Evolutionary conservation across 1,284 basidiomycete genomes (phyloP).

Genomic region (Tranzscheliella williamsii): DNA sequence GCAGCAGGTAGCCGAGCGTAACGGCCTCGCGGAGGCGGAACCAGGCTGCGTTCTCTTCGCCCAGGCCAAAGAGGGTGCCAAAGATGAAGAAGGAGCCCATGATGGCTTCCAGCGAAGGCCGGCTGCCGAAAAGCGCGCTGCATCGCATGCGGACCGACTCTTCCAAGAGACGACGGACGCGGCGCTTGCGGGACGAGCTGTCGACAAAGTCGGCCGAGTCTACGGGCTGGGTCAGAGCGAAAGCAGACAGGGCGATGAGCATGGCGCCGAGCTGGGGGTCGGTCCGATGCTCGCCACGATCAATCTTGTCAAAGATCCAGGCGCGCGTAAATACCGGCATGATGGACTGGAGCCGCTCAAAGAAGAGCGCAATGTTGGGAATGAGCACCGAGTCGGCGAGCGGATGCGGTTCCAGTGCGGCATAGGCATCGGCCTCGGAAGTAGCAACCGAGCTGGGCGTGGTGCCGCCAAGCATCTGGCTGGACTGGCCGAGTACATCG

Average conservation of each 20-base stretch:
- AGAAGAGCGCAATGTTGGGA: constrained; percentile 54
- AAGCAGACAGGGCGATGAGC: constrained; percentile 54
- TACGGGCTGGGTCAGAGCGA: constrained; percentile 45
- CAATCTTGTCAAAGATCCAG: constrained; percentile 51
- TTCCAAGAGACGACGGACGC: constrained; percentile 31
- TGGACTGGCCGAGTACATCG: constrained; percentile 32
- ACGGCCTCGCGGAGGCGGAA: constrained; percentile 51
- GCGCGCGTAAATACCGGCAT: constrained; percentile 57
- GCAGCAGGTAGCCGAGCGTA: constrained; percentile 49
- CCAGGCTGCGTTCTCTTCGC: constrained; percentile 49
- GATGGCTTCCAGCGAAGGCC: constrained; percentile 39
- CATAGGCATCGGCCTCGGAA: constrained; percentile 7
- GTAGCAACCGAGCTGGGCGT: constrained; percentile 28
- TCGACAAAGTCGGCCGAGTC: constrained; percentile 38
- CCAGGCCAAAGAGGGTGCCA: constrained; percentile 46
- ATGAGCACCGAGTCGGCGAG: constrained; percentile 48
- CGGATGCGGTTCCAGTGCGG: constrained; percentile 30
- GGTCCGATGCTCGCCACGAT: constrained; percentile 45
- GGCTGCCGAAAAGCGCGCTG: constrained; percentile 40
- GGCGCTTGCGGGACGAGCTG: constrained; percentile 24
- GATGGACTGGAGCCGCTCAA: constrained; percentile 54
- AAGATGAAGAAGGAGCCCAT: constrained; percentile 52
- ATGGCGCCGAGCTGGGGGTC: constrained; percentile 53
- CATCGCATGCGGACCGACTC: constrained; percentile 39
- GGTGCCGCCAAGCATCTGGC: constrained; percentile 13